Percentiles rank a stretch among this genome's conserved stretches.
Conservation (phyloP, 371 early-diverging fungal genomes). For the Rhizomucor miehei region DNA sequence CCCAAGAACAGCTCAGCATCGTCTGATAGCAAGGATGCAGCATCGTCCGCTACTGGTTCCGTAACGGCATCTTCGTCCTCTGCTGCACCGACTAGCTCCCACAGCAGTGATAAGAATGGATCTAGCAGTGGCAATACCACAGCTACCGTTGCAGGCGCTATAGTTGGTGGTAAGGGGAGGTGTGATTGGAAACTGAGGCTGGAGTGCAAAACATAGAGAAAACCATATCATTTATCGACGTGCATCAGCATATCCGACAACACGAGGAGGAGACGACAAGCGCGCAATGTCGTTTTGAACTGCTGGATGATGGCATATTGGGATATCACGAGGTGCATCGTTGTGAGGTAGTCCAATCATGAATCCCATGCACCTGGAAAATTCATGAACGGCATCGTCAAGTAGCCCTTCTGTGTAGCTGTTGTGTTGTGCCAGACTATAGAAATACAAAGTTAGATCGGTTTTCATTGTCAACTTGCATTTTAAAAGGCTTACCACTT, state of each 20-base stretch:
- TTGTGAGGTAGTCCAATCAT: constrained; percentile 51
- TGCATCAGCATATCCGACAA: constrained; percentile 33
- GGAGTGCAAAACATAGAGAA: constrained; percentile 9
- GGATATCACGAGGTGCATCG: constrained; percentile 12
- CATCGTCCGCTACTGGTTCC: constrained; percentile 1
- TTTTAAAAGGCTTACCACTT: constrained; percentile 39
- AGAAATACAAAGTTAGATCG: constrained; percentile 7
- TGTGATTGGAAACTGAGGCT: too few relatives aligned
- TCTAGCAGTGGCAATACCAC: constrained; percentile 15
- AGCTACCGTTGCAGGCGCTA: constrained; percentile 35
- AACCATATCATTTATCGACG: constrained; percentile 14
- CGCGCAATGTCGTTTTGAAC: constrained; percentile 23
- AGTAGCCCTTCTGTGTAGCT: constrained; percentile 44
- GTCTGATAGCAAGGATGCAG: too few relatives aligned
- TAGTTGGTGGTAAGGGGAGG: constrained; percentile 18
- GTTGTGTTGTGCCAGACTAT: constrained; percentile 62
- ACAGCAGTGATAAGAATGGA: constrained; percentile 3
- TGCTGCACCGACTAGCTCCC: background rate
- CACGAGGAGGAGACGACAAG: constrained; percentile 26
- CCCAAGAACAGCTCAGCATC: background rate
- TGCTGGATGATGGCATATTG: constrained; percentile 27
- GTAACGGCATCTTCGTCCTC: constrained; percentile 7
- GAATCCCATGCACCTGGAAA: constrained; percentile 66
- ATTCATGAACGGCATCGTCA: constrained; percentile 64
- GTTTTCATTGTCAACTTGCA: background rate